These are phyloP conservation scores for Talaromyces sp. DNA, from an alignment of 2,329 filamentous ascomycete species.

Conservation along the genomic window DNA sequence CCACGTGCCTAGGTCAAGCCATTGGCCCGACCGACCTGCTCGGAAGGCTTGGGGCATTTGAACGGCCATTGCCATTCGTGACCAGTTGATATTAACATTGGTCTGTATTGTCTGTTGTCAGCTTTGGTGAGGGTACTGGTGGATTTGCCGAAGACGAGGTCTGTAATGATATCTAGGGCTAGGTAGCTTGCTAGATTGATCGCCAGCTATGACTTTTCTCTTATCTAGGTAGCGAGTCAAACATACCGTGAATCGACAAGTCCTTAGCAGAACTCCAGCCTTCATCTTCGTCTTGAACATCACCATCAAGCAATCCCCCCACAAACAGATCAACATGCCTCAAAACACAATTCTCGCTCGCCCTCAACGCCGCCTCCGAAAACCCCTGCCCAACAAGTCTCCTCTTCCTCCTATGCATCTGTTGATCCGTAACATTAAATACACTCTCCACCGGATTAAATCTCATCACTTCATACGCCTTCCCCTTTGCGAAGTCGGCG, in stretches of 20 bases:
- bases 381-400: slow-evolving; percentile 15
- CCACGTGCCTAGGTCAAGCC: slow-evolving; percentile 14
- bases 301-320: neutral
- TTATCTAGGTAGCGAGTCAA: neutral
- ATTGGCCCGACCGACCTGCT: slow-evolving; percentile 9
- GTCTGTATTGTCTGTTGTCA: slow-evolving; percentile 14
- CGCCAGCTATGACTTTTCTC: neutral
- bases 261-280: slow-evolving; percentile 10
- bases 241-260: slow-evolving; percentile 2
- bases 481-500: slow-evolving; percentile 9
- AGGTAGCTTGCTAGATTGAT: slow-evolving; percentile 5
- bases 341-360: slow-evolving; percentile 12
- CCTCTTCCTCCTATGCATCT: slow-evolving; percentile 15
- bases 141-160: slow-evolving; percentile 16
- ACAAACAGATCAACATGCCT: slow-evolving; percentile 12
- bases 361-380: slow-evolving; percentile 13
- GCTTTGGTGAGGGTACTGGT: slow-evolving; percentile 9
- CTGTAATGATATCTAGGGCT: slow-evolving; percentile 11
- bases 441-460: slow-evolving; percentile 9
- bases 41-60: slow-evolving; percentile 15
- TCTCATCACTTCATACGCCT: slow-evolving; percentile 3
- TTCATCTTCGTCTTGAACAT: neutral
- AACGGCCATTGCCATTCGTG: slow-evolving; percentile 15
- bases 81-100: slow-evolving; percentile 7
- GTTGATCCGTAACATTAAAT: slow-evolving; percentile 14